Evolutionary conservation across 768 basidiomycete genomes (phyloP), one percentile per base, ranked within the genome.

Genomic region (Mycena latifolia): DNA sequence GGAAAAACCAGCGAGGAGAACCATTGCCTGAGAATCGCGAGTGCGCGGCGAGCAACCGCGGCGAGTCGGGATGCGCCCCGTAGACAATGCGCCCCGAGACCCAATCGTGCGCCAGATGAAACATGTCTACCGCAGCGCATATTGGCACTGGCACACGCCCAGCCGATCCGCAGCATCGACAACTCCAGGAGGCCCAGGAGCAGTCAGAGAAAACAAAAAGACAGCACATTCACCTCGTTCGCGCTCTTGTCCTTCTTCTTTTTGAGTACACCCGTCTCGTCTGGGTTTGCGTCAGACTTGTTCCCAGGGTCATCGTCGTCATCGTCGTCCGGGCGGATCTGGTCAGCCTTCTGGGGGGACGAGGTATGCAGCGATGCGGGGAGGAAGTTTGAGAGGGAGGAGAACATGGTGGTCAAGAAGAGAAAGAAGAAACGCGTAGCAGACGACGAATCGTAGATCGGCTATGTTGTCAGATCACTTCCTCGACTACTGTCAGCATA

Each of bases 301-400:
- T 64, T 65, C 28, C 69, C 74, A 5, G 71, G 68, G 41, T 75
- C 73, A 37, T 72, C 67, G 27, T 73, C 72, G 14, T 77, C 78
- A 33, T 80, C 78, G 37, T 80, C 79, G 47, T 81, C 79, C 43
- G 52, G 67, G 62, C 58, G 31, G 65, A 63, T 18, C 37, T 66
- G 69, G 69, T 71, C 74, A 27, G 55, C 24, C 71, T 67, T 56
- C 71, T 66, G 54, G 71, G 77, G 52, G 71, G 61, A 62, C 69
- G 72, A 43, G 62, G 71, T 48, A 70, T 85, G 84, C n/a, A 86
- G 75, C n/a, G 78, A 75, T 31, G 84, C 77, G 41, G 87, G 86
- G 0, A 88, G 73, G 66, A 86, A 82, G 2, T 84, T 83, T 9
- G 86, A 80, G 58, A 87, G 75, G 55, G 83, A 82, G 60, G 86